Base-by-base conservation (phyloP, 129 eudicot species). In the Saussurea involucrata region DNA sequence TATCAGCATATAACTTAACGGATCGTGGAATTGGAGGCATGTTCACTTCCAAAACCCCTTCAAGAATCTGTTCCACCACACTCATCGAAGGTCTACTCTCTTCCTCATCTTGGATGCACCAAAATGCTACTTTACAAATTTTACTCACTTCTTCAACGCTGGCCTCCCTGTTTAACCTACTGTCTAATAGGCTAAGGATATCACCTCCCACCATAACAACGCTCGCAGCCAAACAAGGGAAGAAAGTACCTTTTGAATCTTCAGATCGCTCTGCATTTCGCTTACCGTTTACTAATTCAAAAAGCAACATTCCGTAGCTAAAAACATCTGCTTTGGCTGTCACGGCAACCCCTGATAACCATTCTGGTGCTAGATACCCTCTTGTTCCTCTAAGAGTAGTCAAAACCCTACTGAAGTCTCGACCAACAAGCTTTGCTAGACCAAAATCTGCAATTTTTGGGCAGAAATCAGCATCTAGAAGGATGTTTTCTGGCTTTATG, bases 241-340 rank as follows among this genome's bases (percentile, higher is more conserved):
- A 90, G 70, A 84, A 90, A 6, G 40, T 61, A 17, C 66, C 57
- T 20, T 28, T 75, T 4, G 80, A 87, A 25, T 85, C 86, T 36
- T 58, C 83, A 60, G 21, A 69, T 37, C 58, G 36, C 49, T 71
- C 78, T 7, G 77, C 24, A 76, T 92, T 92, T 69, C 92, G 66
- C 78, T 80, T 85, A 1, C 95, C 97, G 0, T 83, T 73, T 31
- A 89, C 79, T n/a, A 92, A 71, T 49, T 92, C 95, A 66, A 92
- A 83, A 18, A 89, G 80, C 89, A 85, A 82, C 97, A 92, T 89
- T 20, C 97, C 95, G n/a, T 89, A 92, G 81, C 97, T 92, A 69
- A 76, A 92, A 24, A 89, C 90, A 69, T 92, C 97, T 0, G 92
- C 90, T 82, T 92, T 92, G 29, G 90, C 81, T 71, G 92, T 92